A percentile compares a stretch with the other conserved stretches of the same genome.
Conservation (phyloP, 352 stramenopile genomes). For the Phytophthora vignae region DNA sequence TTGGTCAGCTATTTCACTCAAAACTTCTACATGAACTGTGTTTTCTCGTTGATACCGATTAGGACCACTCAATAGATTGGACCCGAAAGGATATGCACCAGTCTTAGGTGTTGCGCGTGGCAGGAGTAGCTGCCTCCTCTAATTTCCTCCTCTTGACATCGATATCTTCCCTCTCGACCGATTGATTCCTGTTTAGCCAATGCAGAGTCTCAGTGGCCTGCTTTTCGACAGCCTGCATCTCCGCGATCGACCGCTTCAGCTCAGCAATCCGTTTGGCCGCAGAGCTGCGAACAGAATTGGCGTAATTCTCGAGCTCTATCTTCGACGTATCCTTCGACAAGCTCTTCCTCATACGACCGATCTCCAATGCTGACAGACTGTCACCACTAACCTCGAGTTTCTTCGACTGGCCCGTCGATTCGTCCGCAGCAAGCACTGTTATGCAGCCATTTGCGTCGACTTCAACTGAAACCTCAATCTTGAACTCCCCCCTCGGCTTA, state of each 20-base stretch:
- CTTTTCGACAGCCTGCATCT: neutral
- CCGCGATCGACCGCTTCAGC: slow-evolving; percentile 2
- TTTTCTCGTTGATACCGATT: neutral
- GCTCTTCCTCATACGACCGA: slow-evolving; percentile 4
- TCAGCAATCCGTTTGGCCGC: slow-evolving; percentile 1
- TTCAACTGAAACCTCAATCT: slow-evolving; percentile 6
- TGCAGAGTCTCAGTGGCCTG: neutral
- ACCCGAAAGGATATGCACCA: neutral
- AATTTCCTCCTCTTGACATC: slow-evolving; percentile 4
- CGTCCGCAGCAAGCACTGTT: neutral
- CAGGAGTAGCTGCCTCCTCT: slow-evolving; percentile 3
- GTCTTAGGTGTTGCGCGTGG: neutral
- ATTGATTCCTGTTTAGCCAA: neutral
- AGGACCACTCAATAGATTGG: neutral
- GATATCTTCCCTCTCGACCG: neutral
- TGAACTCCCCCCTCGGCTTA: neutral
- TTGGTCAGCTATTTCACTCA: too few relatives aligned
- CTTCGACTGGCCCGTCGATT: neutral
- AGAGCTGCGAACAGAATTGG: neutral
- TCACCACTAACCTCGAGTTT: neutral
- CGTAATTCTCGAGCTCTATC: neutral
- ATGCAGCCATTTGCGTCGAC: neutral
- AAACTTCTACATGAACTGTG: neutral
- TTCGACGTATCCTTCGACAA: neutral
- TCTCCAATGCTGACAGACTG: neutral